Evolutionary conservation across 148 eudicot genomes (phyloP), one percentile per base, ranked within the genome.

Genomic region (Nyssa sinensis): DNA sequence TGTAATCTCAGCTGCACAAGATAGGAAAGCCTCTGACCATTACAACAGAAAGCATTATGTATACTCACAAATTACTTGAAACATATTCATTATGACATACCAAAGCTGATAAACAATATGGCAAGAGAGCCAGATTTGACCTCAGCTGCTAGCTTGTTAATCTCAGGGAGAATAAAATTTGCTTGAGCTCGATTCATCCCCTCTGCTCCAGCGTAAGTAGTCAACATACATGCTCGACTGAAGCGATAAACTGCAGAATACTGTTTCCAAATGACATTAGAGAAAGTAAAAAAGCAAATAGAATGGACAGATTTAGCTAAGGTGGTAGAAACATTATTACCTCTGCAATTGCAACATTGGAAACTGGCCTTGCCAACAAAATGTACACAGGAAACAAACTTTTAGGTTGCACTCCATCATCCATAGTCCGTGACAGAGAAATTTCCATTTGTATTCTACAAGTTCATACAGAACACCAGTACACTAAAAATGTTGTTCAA

Each of bases 141-240:
- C 81, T 91, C 93, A 64, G 80, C 86, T 74, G 86, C 86, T 65
- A 95, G 89, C 82, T 88, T 89, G 75, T 82, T 82, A 81, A 90
- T 85, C 85, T 95, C 99, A 41, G 99, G 98, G 63, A 95, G 88
- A 79, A 86, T 77, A 74, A 95, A 95, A 67, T 77, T 83, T 62
- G 86, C 90, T 75, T 68, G 85, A 74, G 84, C 81, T 61, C 77
- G 79, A 69, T 80, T 78, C 33, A 53, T 77, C 73, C 78, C 83
- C 73, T 88, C 91, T 72, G 37, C 81, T 66, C 82, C 82, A 80
- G 74, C 80, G 78, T 76, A 73, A 61, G 83, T 67, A 8, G 89
- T 81, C 69, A 93, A 77, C 66, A 81, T 73, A 64, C 86, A 87
- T 74, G 81, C 88, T 77, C 85, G 87, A 69, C 79, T 84, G 73